These are phyloP conservation scores for Acanthamoeba lenticulata DNA, from an alignment of 208 protist species.

Conservation along the genomic window DNA sequence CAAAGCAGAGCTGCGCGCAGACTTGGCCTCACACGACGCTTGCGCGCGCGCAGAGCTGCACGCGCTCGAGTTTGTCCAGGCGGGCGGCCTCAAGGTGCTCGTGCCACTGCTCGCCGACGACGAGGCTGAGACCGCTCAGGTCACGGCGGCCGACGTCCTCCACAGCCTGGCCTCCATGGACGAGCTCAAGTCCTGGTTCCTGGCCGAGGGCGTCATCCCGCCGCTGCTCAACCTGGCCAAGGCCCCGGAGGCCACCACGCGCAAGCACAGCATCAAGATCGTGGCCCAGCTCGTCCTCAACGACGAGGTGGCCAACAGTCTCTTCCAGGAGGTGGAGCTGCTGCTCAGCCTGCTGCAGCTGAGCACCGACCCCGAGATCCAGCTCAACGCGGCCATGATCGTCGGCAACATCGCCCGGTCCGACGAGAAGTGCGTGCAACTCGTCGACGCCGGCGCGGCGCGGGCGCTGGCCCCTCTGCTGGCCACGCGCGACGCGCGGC, in stretches of 20 bases:
- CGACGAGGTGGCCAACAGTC: slow-evolving; percentile 31
- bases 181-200: slow-evolving; percentile 47
- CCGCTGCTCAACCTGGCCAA: slow-evolving; percentile 13
- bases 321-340: slow-evolving; percentile 7
- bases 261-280: slow-evolving; percentile 49
- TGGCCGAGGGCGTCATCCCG: neutral
- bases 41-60: neutral
- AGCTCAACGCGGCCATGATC: slow-evolving; percentile 52
- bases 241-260: neutral
- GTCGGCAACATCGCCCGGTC: slow-evolving; percentile 49
- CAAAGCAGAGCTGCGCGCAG: neutral
- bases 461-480: neutral
- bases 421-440: slow-evolving; percentile 43
- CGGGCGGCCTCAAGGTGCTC: neutral
- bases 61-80: slow-evolving; percentile 7
- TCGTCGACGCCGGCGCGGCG: neutral
- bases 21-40: neutral
- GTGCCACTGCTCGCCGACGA: neutral
- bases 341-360: neutral
- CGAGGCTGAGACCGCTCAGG: neutral
- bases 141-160: neutral
- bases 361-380: slow-evolving; percentile 48
- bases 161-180: slow-evolving; percentile 7
- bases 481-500: neutral
- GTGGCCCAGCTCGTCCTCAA: slow-evolving; percentile 54